Evolutionary conservation across 2,329 filamentous ascomycete species (phyloP), one percentile per base, ranked within the genome.

Genomic region (Aspergillus glaucus): DNA sequence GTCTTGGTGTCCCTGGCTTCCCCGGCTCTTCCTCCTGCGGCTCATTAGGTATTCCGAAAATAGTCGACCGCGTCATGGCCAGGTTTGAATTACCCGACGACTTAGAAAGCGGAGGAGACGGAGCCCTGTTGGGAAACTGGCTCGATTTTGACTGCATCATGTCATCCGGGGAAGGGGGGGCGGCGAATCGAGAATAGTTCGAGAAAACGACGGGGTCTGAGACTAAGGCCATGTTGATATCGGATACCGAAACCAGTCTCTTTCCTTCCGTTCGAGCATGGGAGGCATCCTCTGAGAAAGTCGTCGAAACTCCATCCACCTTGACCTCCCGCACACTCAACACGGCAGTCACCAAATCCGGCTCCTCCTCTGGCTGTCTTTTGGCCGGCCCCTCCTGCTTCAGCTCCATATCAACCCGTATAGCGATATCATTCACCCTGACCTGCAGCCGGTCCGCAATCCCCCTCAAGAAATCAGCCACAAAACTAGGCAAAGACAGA

Each of bases 381-480:
- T 69, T 69, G 4, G 60, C 55, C 6, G 62, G 50, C 2, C 61
- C 68, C 50, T 74, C 72, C 28, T 70, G 59, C 14, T 68, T 65
- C 14, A 72, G 55, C 41, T 75, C 71, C 55, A 77, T 72, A 44
- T 78, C 75, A n/a, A 82, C 57, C 45, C 73, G 72, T 47, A 82
- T 58, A 28, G 74, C 68, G 43, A 84, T 69, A 53, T 81, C 70
- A 42, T 68, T 73, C 34, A 83, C 66, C 17, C 68, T 72, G 32
- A 84, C 65, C 54, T 79, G 74, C 44, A 83, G 65, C 28, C 80
- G 73, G 58, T 84, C 79, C 41, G 75, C 65, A 17, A 83, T 73
- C 9, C 80, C 79, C 59, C 80, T 77, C 15, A 85, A 61, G 47
- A 82, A 80, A n/a, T 70, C 77, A 15, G 79, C 75, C 40, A 85